Base-by-base conservation (phyloP, 495 filamentous ascomycete genomes). In the Niebla homalea region DNA sequence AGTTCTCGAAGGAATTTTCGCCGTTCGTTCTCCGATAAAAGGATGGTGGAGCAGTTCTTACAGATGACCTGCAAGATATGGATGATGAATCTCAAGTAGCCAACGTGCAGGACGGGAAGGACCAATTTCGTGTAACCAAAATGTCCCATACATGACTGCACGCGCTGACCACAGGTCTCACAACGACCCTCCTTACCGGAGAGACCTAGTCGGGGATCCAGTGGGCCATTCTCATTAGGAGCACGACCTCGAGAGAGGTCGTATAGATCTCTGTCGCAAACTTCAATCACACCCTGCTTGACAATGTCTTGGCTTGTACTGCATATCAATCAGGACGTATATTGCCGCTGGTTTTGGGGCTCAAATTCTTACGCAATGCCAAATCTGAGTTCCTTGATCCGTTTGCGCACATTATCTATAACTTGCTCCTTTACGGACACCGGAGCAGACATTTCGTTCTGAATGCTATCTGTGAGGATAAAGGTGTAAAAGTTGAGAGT, bases 341-440 rank as follows among this genome's bases (percentile, higher is more conserved):
- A 21, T 49, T 37, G 29, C 57, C 56, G 21, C 45, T 37, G 43
- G 36, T 26, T 12, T 48, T 16, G 42, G 52, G 38, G n/a, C 46
- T 40, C 22, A 45, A 22, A 18, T 14, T 50, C 84, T 60, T 69
- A 87, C 83, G 90, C 76, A 50, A 97, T 83, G 58, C 92, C 92
- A 63, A 98, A 98, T 60, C 92, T 85, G 58, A 98, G 72, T 61
- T 89, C 81, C 60, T 84, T 88, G 67, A 98, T 93, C 52, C 87
- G 76, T 74, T 94, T 93, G 5, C 89, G 89, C 7, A 84, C 68
- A 55, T 80, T 77, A 66, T 94, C 87, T 39, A 88, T 79, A 60
- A 97, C 81, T 73, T 94, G 88, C 70, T 84, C 79, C 72, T 96
- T 96, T 63, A 78, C 74, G 60, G 76, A 66, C 64, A 73, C 71